These are phyloP conservation scores for Rhododendron mucronatum DNA, from an alignment of 148 eudicot genomes.

Conservation along the genomic window DNA sequence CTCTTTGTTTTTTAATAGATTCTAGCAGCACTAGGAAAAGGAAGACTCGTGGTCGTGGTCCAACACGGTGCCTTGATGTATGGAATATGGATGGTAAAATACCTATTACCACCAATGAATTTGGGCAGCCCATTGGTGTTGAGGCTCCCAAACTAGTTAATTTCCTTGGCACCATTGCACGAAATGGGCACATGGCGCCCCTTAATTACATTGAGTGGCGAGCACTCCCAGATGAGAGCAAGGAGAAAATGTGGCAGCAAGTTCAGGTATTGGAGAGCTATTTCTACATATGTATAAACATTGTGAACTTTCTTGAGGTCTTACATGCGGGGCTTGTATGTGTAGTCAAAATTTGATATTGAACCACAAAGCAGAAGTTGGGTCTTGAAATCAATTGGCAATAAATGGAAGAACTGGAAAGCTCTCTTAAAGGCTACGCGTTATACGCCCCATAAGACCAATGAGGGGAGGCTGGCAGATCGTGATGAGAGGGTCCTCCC, in stretches of 20 bases:
- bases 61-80: slow-evolving; percentile 21
- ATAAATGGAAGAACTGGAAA: slow-evolving; percentile 35
- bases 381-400: slow-evolving; percentile 31
- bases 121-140: slow-evolving; percentile 35
- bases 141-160: slow-evolving; percentile 29
- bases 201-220: slow-evolving; percentile 35
- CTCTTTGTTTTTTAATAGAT: not conserved
- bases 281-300: not conserved
- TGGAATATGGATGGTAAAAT: slow-evolving; percentile 21
- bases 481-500: slow-evolving; percentile 43
- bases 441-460: slow-evolving; percentile 28
- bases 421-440: slow-evolving; percentile 20
- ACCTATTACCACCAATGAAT: slow-evolving; percentile 20
- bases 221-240: slow-evolving; percentile 27
- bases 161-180: slow-evolving; percentile 37
- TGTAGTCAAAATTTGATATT: slow-evolving; percentile 34
- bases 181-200: slow-evolving; percentile 39
- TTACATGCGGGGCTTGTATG: not conserved
- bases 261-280: slow-evolving; percentile 28
- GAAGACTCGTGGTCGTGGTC: slow-evolving; percentile 19
- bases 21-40: slow-evolving; percentile 12
- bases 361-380: slow-evolving; percentile 29
- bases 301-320: not conserved
- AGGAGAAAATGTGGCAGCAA: slow-evolving; percentile 44
- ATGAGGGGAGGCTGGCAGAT: slow-evolving; percentile 39